These are phyloP conservation scores for Neurospora intermedia DNA, from an alignment of 495 filamentous ascomycete genomes.

Conservation along the genomic window DNA sequence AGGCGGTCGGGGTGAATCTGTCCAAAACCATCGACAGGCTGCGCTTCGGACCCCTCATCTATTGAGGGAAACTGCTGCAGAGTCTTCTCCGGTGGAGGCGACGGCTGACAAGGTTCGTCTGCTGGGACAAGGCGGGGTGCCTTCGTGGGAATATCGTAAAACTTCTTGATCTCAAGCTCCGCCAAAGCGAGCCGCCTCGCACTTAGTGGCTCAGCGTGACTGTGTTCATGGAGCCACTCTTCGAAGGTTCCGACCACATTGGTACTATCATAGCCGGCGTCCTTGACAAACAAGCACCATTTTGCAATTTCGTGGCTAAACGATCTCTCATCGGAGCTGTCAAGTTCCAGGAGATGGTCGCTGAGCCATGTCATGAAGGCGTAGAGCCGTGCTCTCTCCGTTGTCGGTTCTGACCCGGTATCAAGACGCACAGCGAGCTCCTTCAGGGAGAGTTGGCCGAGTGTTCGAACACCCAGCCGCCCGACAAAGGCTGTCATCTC, in stretches of 20 bases:
- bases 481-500: conserved; percentile 2
- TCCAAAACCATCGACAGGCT: not conserved
- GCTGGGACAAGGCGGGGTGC: not conserved
- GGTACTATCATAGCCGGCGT: conserved; percentile 1
- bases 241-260: conserved; percentile 14
- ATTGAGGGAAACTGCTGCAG: not conserved
- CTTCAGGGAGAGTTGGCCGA: conserved; percentile 10
- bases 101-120: not conserved
- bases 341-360: conserved; percentile 16
- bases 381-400: conserved; percentile 4
- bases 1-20: conserved; percentile 14
- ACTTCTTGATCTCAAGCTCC: conserved; percentile 10
- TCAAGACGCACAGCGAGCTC: conserved; percentile 12
- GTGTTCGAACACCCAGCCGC: conserved; percentile 3
- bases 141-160: not conserved
- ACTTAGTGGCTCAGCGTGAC: conserved; percentile 7
- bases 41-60: not conserved
- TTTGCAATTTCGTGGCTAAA: conserved; percentile 5
- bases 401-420: not conserved
- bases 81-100: not conserved
- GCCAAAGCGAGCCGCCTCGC: conserved; percentile 18
- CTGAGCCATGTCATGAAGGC: conserved; percentile 24
- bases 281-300: conserved; percentile 8
- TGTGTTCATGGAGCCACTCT: conserved; percentile 18
- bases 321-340: conserved; percentile 13